These are phyloP conservation scores for Wallacemonas sp. DNA, from an alignment of 208 protist genomes.

Conservation along the genomic window DNA sequence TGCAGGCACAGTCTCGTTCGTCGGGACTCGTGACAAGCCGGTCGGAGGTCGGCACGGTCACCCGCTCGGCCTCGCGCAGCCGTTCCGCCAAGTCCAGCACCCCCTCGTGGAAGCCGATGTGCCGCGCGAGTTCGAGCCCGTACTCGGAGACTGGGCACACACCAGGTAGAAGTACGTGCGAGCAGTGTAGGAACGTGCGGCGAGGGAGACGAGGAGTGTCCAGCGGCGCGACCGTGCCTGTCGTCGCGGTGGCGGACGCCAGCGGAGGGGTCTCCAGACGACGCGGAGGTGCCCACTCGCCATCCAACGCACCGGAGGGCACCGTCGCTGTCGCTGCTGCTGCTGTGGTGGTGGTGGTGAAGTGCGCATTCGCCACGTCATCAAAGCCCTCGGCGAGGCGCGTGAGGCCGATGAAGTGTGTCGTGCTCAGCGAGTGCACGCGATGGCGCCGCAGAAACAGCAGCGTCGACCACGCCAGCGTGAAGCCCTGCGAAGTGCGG, in stretches of 20 bases:
- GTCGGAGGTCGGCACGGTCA: too few species aligned
- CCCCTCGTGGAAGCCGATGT: constrained; percentile 42
- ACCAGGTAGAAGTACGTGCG: constrained; percentile 43
- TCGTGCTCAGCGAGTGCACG: constrained; percentile 39
- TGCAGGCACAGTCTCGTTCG: too few species aligned
- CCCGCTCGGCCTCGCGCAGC: constrained; percentile 12
- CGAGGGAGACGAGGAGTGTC: not conserved
- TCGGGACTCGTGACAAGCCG: too few species aligned
- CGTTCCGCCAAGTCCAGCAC: constrained; percentile 33
- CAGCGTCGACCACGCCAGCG: constrained; percentile 94
- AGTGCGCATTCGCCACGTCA: constrained; percentile 20
- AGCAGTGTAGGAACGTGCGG: constrained; percentile 13
- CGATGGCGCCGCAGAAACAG: constrained; percentile 47
- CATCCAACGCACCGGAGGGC: too few species aligned
- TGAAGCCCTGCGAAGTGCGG: constrained; percentile 92
- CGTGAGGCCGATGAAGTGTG: constrained; percentile 45
- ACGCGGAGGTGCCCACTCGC: too few species aligned
- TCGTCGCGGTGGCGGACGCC: too few species aligned
- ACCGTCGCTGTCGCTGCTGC: too few species aligned
- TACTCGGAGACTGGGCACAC: constrained; percentile 53
- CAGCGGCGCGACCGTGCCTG: not conserved
- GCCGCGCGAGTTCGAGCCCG: constrained; percentile 51
- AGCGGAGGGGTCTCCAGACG: too few species aligned
- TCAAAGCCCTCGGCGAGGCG: constrained; percentile 13
- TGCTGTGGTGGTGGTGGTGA: constrained; percentile 22